A percentile compares a stretch with the other conserved stretches of the same genome.
phyloP scores from a whole-genome alignment of 371 early-diverging fungal genomes.

The Mycotypha africana region DNA sequence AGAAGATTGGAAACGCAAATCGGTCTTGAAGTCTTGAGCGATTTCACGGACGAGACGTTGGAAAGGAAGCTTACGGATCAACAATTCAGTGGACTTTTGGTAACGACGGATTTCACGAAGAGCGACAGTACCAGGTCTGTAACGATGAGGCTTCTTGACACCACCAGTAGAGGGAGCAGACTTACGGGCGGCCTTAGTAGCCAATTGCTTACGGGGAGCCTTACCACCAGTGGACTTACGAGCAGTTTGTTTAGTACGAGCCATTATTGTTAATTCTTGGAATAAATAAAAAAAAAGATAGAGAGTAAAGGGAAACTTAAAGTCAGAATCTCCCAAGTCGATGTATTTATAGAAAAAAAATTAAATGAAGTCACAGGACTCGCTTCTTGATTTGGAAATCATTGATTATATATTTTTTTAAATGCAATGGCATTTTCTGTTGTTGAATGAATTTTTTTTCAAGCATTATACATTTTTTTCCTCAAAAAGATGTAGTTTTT shows the following conservation, averaged over 20 bases:
- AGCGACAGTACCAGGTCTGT: slow-evolving; percentile 88
- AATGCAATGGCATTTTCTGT: not conserved
- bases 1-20: slow-evolving; percentile 97
- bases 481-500: no score
- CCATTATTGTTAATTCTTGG: slow-evolving; percentile 59
- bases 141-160: slow-evolving; percentile 85
- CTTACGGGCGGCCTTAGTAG: slow-evolving; percentile 87
- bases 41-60: slow-evolving; percentile 97
- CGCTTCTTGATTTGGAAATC: slow-evolving; percentile 2
- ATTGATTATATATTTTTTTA: slow-evolving; percentile 9
- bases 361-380: not conserved
- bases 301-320: no score
- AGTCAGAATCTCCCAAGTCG: no score
- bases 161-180: slow-evolving; percentile 50
- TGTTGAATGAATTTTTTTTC: no score
- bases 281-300: slow-evolving; percentile 1
- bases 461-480: no score
- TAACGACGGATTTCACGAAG: slow-evolving; percentile 97
- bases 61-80: slow-evolving; percentile 98
- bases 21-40: slow-evolving; percentile 96
- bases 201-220: slow-evolving; percentile 96
- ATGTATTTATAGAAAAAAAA: no score
- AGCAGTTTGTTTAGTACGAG: slow-evolving; percentile 98
- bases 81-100: slow-evolving; percentile 96
- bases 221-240: slow-evolving; percentile 99